phyloP scores from a whole-genome alignment of 805 yeast genomes.

The Nakazawaea wyomingensis region DNA sequence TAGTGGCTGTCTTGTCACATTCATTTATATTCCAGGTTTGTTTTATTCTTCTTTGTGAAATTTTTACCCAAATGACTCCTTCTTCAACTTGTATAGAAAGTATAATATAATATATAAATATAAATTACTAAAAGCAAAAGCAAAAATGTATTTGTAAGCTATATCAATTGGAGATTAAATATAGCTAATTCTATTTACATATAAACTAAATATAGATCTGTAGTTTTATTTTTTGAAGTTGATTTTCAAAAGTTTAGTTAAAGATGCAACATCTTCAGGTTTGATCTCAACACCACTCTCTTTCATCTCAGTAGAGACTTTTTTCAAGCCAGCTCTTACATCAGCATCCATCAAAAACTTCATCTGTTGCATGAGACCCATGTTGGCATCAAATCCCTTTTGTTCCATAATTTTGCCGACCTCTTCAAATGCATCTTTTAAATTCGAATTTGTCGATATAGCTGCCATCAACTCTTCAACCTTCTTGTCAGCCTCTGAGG shows the following conservation, averaged over 20 bases:
- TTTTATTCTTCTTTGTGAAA: too few relatives aligned
- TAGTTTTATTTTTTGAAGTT: slow-evolving; percentile 3
- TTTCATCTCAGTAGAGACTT: slow-evolving; percentile 19
- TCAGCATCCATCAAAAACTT: slow-evolving; percentile 24
- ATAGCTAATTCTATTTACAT: too few relatives aligned
- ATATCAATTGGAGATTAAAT: too few relatives aligned
- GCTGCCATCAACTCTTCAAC: neutral
- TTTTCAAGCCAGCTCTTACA: slow-evolving; percentile 19
- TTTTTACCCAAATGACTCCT: too few relatives aligned
- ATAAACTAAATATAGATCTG: neutral
- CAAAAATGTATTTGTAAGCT: too few relatives aligned
- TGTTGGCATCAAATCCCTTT: slow-evolving; percentile 16
- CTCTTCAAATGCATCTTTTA: slow-evolving; percentile 28
- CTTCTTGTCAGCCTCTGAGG: neutral
- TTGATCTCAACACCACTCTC: slow-evolving; percentile 20
- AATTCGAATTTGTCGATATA: slow-evolving; percentile 22
- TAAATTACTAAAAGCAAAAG: too few relatives aligned
- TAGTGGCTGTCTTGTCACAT: too few relatives aligned
- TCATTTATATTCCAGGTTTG: too few relatives aligned
- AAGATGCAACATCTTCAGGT: slow-evolving; percentile 21
- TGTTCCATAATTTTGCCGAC: slow-evolving; percentile 24
- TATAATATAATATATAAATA: too few relatives aligned
- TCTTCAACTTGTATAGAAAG: too few relatives aligned
- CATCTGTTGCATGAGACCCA: slow-evolving; percentile 22
- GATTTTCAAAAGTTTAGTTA: slow-evolving; percentile 19